A percentile compares a stretch with the other conserved stretches of the same genome.
Evolutionary conservation across 2,329 filamentous ascomycete species (phyloP).

Genomic region (Ceratocystis destructans): DNA sequence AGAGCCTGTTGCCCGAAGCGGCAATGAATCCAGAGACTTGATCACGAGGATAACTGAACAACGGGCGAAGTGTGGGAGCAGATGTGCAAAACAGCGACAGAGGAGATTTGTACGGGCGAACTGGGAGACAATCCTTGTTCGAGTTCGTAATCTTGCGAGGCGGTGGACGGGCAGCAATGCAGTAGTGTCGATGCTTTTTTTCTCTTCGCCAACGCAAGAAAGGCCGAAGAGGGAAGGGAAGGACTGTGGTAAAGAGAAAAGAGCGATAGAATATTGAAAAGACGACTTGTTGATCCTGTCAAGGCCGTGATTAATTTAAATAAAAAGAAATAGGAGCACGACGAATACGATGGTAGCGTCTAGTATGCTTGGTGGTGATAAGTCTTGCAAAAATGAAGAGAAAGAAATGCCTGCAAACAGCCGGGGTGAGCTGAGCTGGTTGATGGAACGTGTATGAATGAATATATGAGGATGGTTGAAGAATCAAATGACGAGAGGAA

Average conservation of each 20-base stretch:
- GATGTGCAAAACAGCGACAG: neutral
- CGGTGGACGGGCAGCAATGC: conserved; percentile 6
- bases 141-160: neutral
- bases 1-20: neutral
- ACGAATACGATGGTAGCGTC: neutral
- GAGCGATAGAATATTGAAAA: neutral
- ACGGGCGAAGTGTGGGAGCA: neutral
- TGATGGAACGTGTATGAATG: neutral
- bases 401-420: no score
- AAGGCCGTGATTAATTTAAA: neutral
- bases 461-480: neutral
- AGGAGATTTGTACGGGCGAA: neutral
- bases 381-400: no score
- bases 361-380: no score
- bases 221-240: neutral
- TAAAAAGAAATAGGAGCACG: neutral
- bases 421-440: neutral
- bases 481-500: neutral
- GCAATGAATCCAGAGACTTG: neutral
- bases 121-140: neutral
- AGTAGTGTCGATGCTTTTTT: neutral
- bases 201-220: neutral
- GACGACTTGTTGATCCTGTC: neutral
- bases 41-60: neutral
- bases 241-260: neutral